phyloP scores from a whole-genome alignment of 352 stramenopile species.

The Phytophthora meadii region DNA sequence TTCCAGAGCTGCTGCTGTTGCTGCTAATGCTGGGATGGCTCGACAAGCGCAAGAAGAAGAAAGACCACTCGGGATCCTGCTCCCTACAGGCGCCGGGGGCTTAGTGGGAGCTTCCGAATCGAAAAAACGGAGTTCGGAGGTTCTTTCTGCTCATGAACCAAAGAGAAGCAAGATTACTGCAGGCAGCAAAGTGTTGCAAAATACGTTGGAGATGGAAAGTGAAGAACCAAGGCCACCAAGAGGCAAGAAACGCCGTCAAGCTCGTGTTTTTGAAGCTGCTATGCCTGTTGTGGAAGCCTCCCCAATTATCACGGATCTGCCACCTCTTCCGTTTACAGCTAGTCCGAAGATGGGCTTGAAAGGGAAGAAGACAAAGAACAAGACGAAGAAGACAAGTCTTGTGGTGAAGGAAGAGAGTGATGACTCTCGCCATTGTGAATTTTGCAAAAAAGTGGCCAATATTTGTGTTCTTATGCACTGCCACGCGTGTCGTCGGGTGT shows the following conservation, averaged over 20 bases:
- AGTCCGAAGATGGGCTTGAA: slow-evolving; percentile 16
- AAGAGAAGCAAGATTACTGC: background rate
- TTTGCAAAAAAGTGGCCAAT: slow-evolving; percentile 45
- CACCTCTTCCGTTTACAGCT: slow-evolving; percentile 43
- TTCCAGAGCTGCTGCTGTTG: slow-evolving; percentile 25
- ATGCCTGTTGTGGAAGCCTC: slow-evolving; percentile 12
- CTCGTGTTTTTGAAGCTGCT: slow-evolving; percentile 8
- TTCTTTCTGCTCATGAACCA: slow-evolving; percentile 9
- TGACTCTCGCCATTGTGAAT: slow-evolving; percentile 43
- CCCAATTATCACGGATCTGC: slow-evolving; percentile 39
- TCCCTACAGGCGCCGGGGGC: background rate
- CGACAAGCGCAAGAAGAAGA: slow-evolving; percentile 23
- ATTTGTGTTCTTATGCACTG: slow-evolving; percentile 52
- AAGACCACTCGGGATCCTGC: slow-evolving; percentile 7
- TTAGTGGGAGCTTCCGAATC: background rate
- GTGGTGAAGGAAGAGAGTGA: slow-evolving; percentile 8
- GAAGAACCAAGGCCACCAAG: background rate
- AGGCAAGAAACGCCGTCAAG: slow-evolving; percentile 38
- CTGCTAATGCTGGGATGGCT: slow-evolving; percentile 22
- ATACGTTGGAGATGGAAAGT: slow-evolving; percentile 8
- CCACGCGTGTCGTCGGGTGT: slow-evolving; percentile 44
- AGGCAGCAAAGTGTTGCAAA: slow-evolving; percentile 5
- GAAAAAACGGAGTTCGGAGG: slow-evolving; percentile 26
- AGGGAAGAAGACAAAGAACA: slow-evolving; percentile 8
- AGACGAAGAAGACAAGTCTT: slow-evolving; percentile 16